phyloP scores from a whole-genome alignment of 495 filamentous ascomycete genomes.

The Penicillium arizonense region DNA sequence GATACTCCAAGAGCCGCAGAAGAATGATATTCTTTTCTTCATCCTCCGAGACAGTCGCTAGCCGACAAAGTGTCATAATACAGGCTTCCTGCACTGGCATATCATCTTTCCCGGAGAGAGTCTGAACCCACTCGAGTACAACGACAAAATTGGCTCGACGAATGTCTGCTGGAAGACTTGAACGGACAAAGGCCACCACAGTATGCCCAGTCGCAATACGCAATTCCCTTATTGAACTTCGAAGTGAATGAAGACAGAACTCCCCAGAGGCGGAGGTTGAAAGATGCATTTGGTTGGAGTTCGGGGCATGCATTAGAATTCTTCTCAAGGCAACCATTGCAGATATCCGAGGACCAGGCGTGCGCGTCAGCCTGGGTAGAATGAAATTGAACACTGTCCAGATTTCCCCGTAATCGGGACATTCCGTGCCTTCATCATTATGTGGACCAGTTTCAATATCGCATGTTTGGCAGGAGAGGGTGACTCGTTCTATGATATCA shows the following conservation, averaged over 20 bases:
- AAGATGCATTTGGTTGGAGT: constrained; percentile 60
- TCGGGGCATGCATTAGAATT: constrained; percentile 60
- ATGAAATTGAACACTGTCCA: constrained; percentile 56
- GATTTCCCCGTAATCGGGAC: constrained; percentile 39
- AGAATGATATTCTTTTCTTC: constrained; percentile 84
- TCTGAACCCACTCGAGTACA: constrained; percentile 66
- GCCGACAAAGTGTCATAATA: constrained; percentile 77
- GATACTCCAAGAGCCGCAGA: constrained; percentile 76
- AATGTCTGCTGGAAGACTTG: constrained; percentile 41
- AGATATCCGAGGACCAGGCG: constrained; percentile 61
- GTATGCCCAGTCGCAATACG: constrained; percentile 75
- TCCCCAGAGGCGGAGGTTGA: constrained; percentile 64
- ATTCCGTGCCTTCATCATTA: constrained; percentile 16
- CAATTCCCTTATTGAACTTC: constrained; percentile 81
- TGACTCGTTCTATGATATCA: constrained; percentile 15
- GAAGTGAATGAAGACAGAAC: constrained; percentile 76
- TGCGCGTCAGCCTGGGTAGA: constrained; percentile 55
- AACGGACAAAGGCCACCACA: constrained; percentile 62
- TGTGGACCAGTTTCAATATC: constrained; percentile 23
- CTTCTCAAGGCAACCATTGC: constrained; percentile 72
- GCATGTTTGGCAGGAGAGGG: constrained; percentile 38
- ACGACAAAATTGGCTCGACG: constrained; percentile 63
- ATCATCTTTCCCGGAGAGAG: constrained; percentile 62
- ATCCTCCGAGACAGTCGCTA: constrained; percentile 67
- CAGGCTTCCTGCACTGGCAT: constrained; percentile 74